A percentile compares a stretch with the other conserved stretches of the same genome.
Evolutionary conservation across 2,329 filamentous ascomycete genomes (phyloP).

Genomic region (Lasiodiplodia citricola): DNA sequence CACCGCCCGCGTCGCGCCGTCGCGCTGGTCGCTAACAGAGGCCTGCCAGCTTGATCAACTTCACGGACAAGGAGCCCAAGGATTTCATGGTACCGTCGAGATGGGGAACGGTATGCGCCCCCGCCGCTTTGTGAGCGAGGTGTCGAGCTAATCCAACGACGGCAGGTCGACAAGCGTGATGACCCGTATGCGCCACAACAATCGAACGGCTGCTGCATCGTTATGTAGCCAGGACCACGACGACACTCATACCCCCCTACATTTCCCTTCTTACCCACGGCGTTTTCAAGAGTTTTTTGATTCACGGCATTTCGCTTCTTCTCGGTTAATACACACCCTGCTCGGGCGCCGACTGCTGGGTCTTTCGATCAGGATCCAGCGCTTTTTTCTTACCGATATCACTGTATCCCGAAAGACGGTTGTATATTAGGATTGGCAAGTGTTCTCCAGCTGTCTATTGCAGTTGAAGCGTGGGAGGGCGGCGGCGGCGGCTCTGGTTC

Average conservation of each 20-base stretch:
- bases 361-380: conserved; percentile 18
- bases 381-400: conserved; percentile 22
- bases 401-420: conserved; percentile 27
- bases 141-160: conserved; percentile 27
- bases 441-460: conserved; percentile 20
- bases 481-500: conserved; percentile 20
- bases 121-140: conserved; percentile 26
- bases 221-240: conserved; percentile 70
- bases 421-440: conserved; percentile 27
- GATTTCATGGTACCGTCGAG: conserved; percentile 99
- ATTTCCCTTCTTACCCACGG: conserved; percentile 26
- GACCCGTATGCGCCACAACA: conserved; percentile 98
- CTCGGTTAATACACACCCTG: conserved; percentile 27
- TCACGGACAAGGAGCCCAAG: conserved; percentile 91
- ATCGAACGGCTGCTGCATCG: conserved; percentile 87
- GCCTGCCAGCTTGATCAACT: conserved; percentile 83
- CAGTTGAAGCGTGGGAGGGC: conserved; percentile 9
- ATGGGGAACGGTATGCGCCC: conserved; percentile 75
- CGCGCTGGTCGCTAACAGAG: conserved; percentile 3
- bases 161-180: conserved; percentile 85
- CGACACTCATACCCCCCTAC: conserved; percentile 20
- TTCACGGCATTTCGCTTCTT: conserved; percentile 26
- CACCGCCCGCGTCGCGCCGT: not conserved
- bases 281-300: conserved; percentile 27
- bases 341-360: conserved; percentile 23